Base-by-base conservation (phyloP, 1,284 basidiomycete species). In the Ganoderma sinense region DNA sequence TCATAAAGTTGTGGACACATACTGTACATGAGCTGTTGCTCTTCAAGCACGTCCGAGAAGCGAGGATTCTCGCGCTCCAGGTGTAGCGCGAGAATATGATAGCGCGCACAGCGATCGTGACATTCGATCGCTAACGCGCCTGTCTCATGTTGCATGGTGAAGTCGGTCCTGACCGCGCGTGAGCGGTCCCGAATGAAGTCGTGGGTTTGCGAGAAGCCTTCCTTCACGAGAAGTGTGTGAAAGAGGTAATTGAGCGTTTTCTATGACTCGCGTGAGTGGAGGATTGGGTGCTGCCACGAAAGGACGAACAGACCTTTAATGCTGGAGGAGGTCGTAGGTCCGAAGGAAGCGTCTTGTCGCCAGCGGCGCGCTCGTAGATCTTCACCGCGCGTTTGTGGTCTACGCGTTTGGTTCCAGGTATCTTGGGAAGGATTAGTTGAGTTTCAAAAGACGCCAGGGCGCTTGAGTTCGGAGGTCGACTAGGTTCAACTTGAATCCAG, bases 111-210 rank as follows among this genome's bases (percentile, higher is more conserved):
- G 64, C 97, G 91, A 78, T 97, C 97, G 76, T 97, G 94, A 75
- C 94, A 96, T 75, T 95, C 94, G 64, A 98, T 96, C 0, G 96
- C 94, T 59, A 94, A 79, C 1, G 84, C 79, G 0, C 94, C 94
- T 53, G 90, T 91, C 68, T 92, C 89, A 72, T 94, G 94, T 80
- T 99, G 97, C 84, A 98, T 94, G 0, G 95, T 96, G 73, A 99
- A 98, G 80, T 99, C 97, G 75, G 94, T 97, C 40, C 97, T 87
- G 58, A 99, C 93, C 0, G 95, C 88, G 71, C 97, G 89, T 0
- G 96, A 95, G 18, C 97, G 91, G 81, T 99, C 97, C 60, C 97
- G 92, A 61, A 99, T 91, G 83, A 98, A 99, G 72, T 85, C 91
- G 79, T 89, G 94, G 1, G 93, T 94, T 62, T 88, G 84, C 11